Conservation (phyloP, 1,284 basidiomycete species). For the Vanrija sp. region DNA sequence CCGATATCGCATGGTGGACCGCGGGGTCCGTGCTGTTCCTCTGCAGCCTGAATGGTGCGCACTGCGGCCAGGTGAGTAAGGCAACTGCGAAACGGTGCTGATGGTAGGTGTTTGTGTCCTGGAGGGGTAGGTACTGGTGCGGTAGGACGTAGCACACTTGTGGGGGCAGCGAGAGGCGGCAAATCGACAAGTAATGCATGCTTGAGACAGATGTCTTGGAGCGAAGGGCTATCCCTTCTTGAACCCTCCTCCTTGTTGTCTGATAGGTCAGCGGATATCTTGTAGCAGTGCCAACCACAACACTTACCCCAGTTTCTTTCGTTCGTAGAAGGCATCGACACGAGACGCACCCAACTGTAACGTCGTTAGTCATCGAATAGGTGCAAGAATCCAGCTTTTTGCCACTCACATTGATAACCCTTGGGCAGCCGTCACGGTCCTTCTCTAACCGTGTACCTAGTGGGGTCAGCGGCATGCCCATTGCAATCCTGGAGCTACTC, state of each 20-base stretch:
- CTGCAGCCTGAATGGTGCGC: conserved; percentile 81
- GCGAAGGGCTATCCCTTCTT: conserved; percentile 28
- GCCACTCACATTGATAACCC: conserved; percentile 75
- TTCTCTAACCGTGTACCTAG: conserved; percentile 78
- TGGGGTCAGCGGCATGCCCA: neutral
- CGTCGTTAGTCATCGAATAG: conserved; percentile 1
- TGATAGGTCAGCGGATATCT: neutral
- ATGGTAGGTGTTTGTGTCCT: no score
- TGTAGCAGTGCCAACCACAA: no score
- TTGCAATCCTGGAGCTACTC: neutral
- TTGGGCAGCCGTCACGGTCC: conserved; percentile 96
- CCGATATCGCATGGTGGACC: conserved; percentile 62
- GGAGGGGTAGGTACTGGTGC: no score
- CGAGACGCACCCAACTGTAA: conserved; percentile 41
- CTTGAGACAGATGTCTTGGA: no score
- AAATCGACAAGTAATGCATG: no score
- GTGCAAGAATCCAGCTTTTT: neutral
- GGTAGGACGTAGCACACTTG: no score
- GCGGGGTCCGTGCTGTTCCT: conserved; percentile 64
- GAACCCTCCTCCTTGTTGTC: conserved; percentile 34
- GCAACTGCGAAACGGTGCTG: no score
- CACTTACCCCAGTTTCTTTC: conserved; percentile 43
- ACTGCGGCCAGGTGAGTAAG: conserved; percentile 56
- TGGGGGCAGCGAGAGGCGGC: no score
- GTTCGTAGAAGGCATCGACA: conserved; percentile 47